phyloP scores from a whole-genome alignment of 495 filamentous ascomycete genomes.

The Mycothermus thermophilus region DNA sequence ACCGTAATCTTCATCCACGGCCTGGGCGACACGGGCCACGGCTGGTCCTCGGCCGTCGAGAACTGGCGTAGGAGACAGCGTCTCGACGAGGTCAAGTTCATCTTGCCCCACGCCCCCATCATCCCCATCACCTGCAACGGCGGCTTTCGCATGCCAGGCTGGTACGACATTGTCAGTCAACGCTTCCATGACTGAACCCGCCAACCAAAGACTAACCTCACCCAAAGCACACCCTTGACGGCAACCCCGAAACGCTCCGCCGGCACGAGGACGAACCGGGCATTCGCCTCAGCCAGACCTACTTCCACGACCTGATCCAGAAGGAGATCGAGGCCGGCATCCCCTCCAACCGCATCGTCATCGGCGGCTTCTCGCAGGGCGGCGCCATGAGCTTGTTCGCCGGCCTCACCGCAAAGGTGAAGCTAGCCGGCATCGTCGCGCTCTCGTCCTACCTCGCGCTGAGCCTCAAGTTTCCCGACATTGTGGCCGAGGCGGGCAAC shows the following conservation, averaged over 20 bases:
- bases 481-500: slow-evolving; percentile 47
- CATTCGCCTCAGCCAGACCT: slow-evolving; percentile 55
- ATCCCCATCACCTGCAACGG: slow-evolving; percentile 81
- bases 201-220: not conserved
- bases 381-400: slow-evolving; percentile 42
- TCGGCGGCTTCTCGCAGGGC: slow-evolving; percentile 54
- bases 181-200: not conserved
- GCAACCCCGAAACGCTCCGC: slow-evolving; percentile 33
- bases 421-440: slow-evolving; percentile 77
- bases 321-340: slow-evolving; percentile 74
- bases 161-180: slow-evolving; percentile 77
- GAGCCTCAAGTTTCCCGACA: slow-evolving; percentile 52
- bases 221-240: slow-evolving; percentile 17
- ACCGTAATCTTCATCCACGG: slow-evolving; percentile 92
- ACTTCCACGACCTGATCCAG: slow-evolving; percentile 70
- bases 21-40: slow-evolving; percentile 53
- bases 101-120: slow-evolving; percentile 82
- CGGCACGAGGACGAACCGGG: slow-evolving; percentile 61
- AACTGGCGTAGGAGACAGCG: slow-evolving; percentile 75
- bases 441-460: slow-evolving; percentile 74
- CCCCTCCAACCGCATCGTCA: slow-evolving; percentile 63
- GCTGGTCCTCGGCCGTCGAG: slow-evolving; percentile 70
- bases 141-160: slow-evolving; percentile 77
- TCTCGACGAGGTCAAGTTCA: slow-evolving; percentile 81
- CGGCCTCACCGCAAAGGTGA: slow-evolving; percentile 57